Evolutionary conservation across 441 rosid genomes (phyloP).

Genomic region (Pelargonium fulgidum): DNA sequence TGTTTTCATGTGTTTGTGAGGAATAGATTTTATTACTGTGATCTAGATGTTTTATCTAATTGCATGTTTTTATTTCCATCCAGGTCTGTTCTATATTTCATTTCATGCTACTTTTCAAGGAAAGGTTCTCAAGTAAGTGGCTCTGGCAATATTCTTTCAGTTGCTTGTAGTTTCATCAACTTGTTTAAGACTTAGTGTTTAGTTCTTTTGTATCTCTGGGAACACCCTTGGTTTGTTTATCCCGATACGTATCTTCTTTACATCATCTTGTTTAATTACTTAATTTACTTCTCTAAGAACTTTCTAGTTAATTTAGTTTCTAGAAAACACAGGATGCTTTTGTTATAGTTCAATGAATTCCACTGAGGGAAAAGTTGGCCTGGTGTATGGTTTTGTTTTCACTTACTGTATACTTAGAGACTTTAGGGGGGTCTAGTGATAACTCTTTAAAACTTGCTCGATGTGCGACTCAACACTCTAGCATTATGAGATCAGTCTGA

Average conservation of each 20-base stretch:
- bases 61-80: constrained; percentile 29
- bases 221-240: neutral
- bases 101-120: constrained; percentile 67
- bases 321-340: neutral
- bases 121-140: constrained; percentile 81
- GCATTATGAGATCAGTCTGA: neutral
- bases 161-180: constrained; percentile 7
- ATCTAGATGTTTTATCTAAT: constrained; percentile 13
- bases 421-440: neutral
- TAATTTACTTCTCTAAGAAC: neutral
- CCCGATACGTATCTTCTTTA: neutral
- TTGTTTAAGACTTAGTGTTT: constrained; percentile 1
- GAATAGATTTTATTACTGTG: constrained; percentile 8
- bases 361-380: neutral
- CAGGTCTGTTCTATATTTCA: constrained; percentile 86
- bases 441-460: neutral
- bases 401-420: neutral
- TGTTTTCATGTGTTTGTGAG: neutral
- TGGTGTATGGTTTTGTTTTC: constrained; percentile 6
- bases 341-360: constrained; percentile 6
- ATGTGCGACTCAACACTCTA: constrained; percentile 9
- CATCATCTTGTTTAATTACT: neutral
- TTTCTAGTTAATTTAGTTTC: neutral
- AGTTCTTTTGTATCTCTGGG: constrained; percentile 9
- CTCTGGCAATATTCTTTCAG: constrained; percentile 16